These are phyloP conservation scores for Salvia rosmarinus DNA, from an alignment of 257 asterid genomes.

Conservation along the genomic window DNA sequence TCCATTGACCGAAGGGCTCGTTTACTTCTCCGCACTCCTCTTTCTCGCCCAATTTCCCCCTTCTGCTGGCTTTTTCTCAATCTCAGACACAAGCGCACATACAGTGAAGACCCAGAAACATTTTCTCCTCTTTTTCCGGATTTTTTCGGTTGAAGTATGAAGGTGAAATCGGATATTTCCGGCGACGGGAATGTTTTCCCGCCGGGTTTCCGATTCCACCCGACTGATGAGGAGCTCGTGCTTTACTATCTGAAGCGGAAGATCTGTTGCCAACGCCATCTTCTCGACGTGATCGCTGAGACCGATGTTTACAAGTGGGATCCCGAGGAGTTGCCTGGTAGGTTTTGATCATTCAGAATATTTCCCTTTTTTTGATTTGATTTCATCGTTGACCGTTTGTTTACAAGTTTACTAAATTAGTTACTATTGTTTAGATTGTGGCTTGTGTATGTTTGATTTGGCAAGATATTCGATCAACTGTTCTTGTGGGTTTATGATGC, in stretches of 20 bases:
- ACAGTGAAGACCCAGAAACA: not conserved
- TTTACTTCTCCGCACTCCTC: slow-evolving; percentile 29
- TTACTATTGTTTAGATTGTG: not conserved
- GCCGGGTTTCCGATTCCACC: slow-evolving; percentile 93
- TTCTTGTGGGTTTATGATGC: slow-evolving; percentile 11
- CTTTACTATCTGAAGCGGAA: slow-evolving; percentile 73
- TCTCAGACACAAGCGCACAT: not conserved
- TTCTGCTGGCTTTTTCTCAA: not conserved
- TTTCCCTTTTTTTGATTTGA: slow-evolving; percentile 1
- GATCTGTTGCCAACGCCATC: slow-evolving; percentile 62
- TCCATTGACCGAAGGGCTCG: slow-evolving; percentile 5
- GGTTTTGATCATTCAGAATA: not conserved
- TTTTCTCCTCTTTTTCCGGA: not conserved
- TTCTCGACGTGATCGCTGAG: slow-evolving; percentile 65
- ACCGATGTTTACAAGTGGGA: slow-evolving; percentile 70
- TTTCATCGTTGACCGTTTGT: slow-evolving; percentile 27
- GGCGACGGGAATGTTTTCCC: slow-evolving; percentile 49
- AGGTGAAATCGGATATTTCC: slow-evolving; percentile 37
- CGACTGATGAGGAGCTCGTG: slow-evolving; percentile 89
- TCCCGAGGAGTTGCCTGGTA: slow-evolving; percentile 55
- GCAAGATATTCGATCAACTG: not conserved
- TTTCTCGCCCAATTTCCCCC: too few species aligned
- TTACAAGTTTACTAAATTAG: not conserved
- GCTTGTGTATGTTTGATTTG: not conserved
- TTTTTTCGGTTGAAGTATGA: slow-evolving; percentile 26